Conservation (phyloP, 2,329 filamentous ascomycete genomes). For the Dothiorella sarmentorum region DNA sequence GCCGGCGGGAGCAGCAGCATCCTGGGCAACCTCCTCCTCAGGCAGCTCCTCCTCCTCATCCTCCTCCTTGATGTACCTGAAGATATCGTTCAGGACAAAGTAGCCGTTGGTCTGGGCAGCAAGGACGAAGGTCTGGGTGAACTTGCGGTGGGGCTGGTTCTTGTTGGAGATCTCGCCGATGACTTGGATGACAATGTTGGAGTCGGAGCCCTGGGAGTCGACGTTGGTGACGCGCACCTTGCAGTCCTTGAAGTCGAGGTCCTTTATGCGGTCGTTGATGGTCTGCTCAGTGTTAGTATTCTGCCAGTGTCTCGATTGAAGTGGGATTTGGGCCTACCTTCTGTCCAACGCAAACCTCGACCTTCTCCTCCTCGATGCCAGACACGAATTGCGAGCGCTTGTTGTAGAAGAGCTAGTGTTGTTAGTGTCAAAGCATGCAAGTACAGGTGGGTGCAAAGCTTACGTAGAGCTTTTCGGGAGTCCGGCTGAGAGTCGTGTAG, state of each 20-base stretch:
- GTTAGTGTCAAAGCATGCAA: constrained; percentile 24
- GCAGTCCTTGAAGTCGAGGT: constrained; percentile 92
- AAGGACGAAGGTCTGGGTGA: constrained; percentile 95
- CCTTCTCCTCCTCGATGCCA: constrained; percentile 84
- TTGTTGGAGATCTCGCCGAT: constrained; percentile 98
- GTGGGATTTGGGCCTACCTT: constrained; percentile 58
- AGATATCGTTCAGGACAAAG: constrained; percentile 97
- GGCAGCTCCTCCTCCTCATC: constrained; percentile 72
- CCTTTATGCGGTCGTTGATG: constrained; percentile 92
- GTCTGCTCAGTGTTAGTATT: constrained; percentile 51
- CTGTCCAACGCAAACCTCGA: constrained; percentile 81
- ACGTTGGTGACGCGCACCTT: constrained; percentile 98
- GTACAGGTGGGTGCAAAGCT: constrained; percentile 24
- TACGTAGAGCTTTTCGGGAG: constrained; percentile 82
- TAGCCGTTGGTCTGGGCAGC: constrained; percentile 95
- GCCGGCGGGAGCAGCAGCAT: constrained; percentile 34
- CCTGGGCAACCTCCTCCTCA: constrained; percentile 34
- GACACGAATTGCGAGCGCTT: constrained; percentile 94
- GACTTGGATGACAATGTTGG: constrained; percentile 95
- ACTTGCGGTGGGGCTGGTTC: constrained; percentile 85
- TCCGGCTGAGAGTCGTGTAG: constrained; percentile 95
- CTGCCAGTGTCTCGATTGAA: not conserved
- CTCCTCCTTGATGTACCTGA: constrained; percentile 86
- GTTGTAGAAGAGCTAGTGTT: constrained; percentile 74
- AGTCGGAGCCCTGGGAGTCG: constrained; percentile 87